Evolutionary conservation across 2,329 filamentous ascomycete genomes (phyloP), one percentile per base, ranked within the genome.

Genomic region (Diaporthe helianthi): DNA sequence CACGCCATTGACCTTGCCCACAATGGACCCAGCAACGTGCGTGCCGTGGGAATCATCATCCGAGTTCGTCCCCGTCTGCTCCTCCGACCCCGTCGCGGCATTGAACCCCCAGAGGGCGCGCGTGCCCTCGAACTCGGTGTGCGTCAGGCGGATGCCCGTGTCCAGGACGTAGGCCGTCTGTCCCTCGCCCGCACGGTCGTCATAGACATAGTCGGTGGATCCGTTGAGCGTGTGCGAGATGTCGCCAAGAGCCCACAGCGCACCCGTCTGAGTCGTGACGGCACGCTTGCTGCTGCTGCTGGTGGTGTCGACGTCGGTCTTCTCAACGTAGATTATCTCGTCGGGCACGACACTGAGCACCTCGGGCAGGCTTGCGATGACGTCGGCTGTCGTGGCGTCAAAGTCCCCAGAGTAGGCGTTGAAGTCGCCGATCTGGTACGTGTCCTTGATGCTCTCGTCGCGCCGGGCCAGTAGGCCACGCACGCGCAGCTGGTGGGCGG

Each of bases 391-490:
- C 3, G 38, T 9, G 38, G 38, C 12, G 19, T 60, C 55, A 6
- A 60, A 60, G 17, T 60, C 55, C 5, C 55, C 55, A 19, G 55
- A 46, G 38, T 60, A 60, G 19, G 55, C 55, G 10, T 60, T 60
- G 55, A 60, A 60, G 55, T 60, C 55, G 17, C 55, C 55, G 12
- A 60, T 60, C 38, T 60, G 38, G 55, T 46, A 60, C 55, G 55
- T 60, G 38, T 60, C 55, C 26, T 60, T 60, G 38, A 60, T 60
- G 55, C 55, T 46, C 26, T 60, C 55, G 19, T 60, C 55, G 9
- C 55, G 55, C 0, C 55, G 55, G 55, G 9, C 55, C 38, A 60
- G 41, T 10, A 60, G 38, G 9, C 55, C 55, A 1, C 55, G 55
- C 38, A 60, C 55, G 24, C 55, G 55, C 17, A 60, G 55, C 38